Evolutionary conservation across 805 yeast species (phyloP), one percentile per base, ranked within the genome.

Genomic region (Saccharomyces jurei): DNA sequence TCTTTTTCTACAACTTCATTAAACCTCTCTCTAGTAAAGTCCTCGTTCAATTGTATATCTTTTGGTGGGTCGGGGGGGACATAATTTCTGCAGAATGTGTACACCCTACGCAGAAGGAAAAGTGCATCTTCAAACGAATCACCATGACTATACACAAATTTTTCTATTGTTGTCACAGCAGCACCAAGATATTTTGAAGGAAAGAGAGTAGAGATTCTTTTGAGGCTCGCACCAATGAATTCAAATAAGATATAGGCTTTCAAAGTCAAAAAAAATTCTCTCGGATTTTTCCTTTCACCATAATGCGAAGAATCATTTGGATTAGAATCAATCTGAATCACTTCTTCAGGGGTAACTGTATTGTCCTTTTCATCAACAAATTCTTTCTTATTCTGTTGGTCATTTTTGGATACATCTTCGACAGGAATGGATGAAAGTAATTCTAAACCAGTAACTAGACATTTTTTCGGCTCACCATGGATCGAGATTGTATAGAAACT

Each of bases 161-260:
- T 81, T 52, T 85, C 70, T 41, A 84, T 67, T 0, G 89, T 76
- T 1, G 86, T 66, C 0, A 83, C 78, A 0, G 84, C 81, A 79
- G 88, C 85, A 1, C 86, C 77, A 49, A 91, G 71, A 63, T 87
- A 90, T 57, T 86, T 81, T 0, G 96, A 86, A 6, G 97, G 97
- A 63, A 84, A 83, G 21, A 81, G 66, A 0, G 96, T 87, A 41
- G 75, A 73, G 56, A 89, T 84, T 55, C 84, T 73, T 58, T 78
- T 80, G 62, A 87, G 66, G 46, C 83, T 79, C 47, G 81, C 74
- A 17, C 72, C 75, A 52, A 87, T 70, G 52, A 89, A 74, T 71
- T 90, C 96, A 54, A 84, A 74, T 8, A 88, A 61, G 36, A 82
- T 74, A 69, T 87, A 87, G 57, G 87, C 73, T 69, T 85, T 80